Evolutionary conservation across 805 yeast genomes (phyloP).

Genomic region (Hanseniaspora guilliermondii): DNA sequence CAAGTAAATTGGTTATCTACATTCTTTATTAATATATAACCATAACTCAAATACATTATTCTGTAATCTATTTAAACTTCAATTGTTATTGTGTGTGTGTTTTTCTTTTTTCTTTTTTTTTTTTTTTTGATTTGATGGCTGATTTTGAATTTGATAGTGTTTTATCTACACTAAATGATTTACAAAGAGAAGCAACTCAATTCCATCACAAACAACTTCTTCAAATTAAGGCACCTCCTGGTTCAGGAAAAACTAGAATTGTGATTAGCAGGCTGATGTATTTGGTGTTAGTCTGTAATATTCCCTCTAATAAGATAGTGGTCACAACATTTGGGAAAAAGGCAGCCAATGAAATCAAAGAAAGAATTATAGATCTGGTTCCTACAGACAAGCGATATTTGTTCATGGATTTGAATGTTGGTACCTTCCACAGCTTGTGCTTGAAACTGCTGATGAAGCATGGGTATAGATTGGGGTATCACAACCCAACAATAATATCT

Average conservation of each 20-base stretch:
- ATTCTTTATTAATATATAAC: too few relatives aligned
- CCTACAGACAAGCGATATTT: conserved; percentile 21
- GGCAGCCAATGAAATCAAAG: conserved; percentile 78
- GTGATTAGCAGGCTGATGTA: conserved; percentile 68
- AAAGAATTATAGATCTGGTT: conserved; percentile 35
- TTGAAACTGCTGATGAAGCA: conserved; percentile 42
- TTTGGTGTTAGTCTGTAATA: conserved; percentile 38
- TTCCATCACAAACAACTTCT: conserved; percentile 32
- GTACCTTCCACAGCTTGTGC: conserved; percentile 86
- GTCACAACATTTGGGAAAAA: conserved; percentile 89
- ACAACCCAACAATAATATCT: conserved; percentile 44
- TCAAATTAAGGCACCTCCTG: conserved; percentile 54
- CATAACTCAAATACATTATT: too few relatives aligned
- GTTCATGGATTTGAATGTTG: conserved; percentile 43
- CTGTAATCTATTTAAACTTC: too few relatives aligned
- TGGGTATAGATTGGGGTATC: conserved; percentile 40
- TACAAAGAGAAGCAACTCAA: conserved; percentile 36
- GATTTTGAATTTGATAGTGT: neutral
- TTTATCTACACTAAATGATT: conserved; percentile 25
- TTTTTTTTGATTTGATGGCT: neutral
- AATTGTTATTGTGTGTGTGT: too few relatives aligned
- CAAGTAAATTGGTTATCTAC: too few relatives aligned
- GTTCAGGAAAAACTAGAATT: conserved; percentile 73
- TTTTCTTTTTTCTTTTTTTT: too few relatives aligned
- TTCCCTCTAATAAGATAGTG: conserved; percentile 52